These are phyloP conservation scores for Cadophora sp. DNA, from an alignment of 2,329 filamentous ascomycete species.

Conservation along the genomic window DNA sequence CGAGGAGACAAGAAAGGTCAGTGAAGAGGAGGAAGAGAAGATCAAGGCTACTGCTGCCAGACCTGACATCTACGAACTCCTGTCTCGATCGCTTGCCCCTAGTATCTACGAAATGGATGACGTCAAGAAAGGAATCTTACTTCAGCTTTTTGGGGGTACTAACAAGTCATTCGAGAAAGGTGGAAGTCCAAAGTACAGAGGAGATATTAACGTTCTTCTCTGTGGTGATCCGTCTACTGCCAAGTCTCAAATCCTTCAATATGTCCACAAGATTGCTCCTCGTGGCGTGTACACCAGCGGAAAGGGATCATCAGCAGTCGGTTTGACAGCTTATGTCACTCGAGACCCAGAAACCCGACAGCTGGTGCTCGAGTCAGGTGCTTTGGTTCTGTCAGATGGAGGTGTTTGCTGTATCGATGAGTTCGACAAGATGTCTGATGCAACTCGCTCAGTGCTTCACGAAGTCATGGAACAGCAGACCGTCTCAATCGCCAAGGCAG, in stretches of 20 bases:
- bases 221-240: conserved; percentile 97
- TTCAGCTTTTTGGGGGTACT: conserved; percentile 95
- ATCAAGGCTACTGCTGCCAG: conserved; percentile 83
- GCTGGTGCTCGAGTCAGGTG: conserved; percentile 77
- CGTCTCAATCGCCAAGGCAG: conserved; percentile 78
- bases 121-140: conserved; percentile 96
- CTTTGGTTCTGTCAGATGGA: conserved; percentile 75
- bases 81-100: conserved; percentile 88
- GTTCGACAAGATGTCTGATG: conserved; percentile 81
- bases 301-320: conserved; percentile 77
- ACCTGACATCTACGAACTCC: conserved; percentile 89
- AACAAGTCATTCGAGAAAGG: conserved; percentile 99
- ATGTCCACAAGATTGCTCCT: conserved; percentile 97
- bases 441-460: conserved; percentile 75
- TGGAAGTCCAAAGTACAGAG: conserved; percentile 92
- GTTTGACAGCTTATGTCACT: conserved; percentile 79
- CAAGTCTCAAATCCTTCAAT: conserved; percentile 93
- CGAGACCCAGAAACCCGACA: conserved; percentile 77
- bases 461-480: conserved; percentile 86
- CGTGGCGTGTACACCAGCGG: conserved; percentile 81
- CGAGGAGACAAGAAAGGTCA: conserved; percentile 84
- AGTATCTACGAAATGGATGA: conserved; percentile 99
- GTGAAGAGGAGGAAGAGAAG: conserved; percentile 85
- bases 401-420: conserved; percentile 82
- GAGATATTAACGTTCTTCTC: conserved; percentile 95